A percentile compares a stretch with the other conserved stretches of the same genome.
Conservation (phyloP, 306 rosid genomes). For the Vicia villosa region DNA sequence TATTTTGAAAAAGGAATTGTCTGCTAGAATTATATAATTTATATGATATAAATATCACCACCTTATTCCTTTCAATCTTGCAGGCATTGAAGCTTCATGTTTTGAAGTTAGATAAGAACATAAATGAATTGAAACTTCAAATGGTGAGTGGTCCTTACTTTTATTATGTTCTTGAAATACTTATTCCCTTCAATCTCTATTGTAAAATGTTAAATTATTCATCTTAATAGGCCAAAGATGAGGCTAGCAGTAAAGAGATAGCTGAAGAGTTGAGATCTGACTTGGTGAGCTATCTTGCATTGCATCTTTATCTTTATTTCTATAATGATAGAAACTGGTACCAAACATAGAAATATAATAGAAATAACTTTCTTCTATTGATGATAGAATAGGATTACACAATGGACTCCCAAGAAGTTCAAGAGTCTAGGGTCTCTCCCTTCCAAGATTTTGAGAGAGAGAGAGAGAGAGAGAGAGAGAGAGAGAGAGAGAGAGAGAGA, state of each 20-base stretch:
- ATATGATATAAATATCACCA: conserved; percentile 26
- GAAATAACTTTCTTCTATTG: too few species aligned
- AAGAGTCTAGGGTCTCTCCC: too few species aligned
- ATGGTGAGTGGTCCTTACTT: conserved; percentile 58
- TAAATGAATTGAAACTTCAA: conserved; percentile 66
- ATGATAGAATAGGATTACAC: too few species aligned
- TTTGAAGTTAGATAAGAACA: conserved; percentile 65
- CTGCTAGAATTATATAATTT: conserved; percentile 10
- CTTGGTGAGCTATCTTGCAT: conserved; percentile 53
- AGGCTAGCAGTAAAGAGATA: conserved; percentile 41
- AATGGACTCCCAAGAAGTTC: too few species aligned
- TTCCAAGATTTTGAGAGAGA: too few species aligned
- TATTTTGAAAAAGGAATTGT: conserved; percentile 19
- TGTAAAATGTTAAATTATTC: conserved; percentile 22
- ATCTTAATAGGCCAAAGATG: conserved; percentile 59
- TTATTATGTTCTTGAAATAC: conserved; percentile 28
- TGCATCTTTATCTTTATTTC: conserved; percentile 35
- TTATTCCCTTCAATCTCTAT: conserved; percentile 32
- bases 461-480: too few species aligned
- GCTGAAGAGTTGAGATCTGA: conserved; percentile 41
- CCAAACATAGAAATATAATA: too few species aligned
- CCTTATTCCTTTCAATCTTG: conserved; percentile 42
- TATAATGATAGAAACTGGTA: neutral
- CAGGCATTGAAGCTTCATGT: conserved; percentile 98
- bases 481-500: too few species aligned